These are phyloP conservation scores for Candida labiduridarum DNA, from an alignment of 1,139 yeast species.

Conservation along the genomic window DNA sequence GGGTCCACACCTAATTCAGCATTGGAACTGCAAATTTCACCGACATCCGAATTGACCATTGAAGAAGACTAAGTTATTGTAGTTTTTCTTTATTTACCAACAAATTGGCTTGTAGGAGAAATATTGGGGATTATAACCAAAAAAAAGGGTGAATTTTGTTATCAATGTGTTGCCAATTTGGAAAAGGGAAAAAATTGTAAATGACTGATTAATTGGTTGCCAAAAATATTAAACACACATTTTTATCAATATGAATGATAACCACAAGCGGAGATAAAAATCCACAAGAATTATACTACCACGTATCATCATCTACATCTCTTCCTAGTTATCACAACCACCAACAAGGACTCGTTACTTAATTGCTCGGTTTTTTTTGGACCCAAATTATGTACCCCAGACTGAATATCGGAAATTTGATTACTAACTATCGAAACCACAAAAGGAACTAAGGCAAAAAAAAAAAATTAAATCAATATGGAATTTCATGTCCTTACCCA, in stretches of 20 bases:
- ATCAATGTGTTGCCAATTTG: conserved; percentile 2
- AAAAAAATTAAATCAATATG: too few species aligned
- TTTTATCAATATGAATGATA: not conserved
- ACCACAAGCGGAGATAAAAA: too few species aligned
- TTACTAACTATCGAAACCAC: too few species aligned
- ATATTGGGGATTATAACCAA: not conserved
- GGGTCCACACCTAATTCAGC: not conserved
- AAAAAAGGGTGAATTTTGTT: not conserved
- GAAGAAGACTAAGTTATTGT: not conserved
- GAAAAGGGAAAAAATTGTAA: not conserved
- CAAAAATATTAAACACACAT: conserved; percentile 2
- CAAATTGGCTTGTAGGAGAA: not conserved
- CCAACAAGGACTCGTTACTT: too few species aligned
- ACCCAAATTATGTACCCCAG: not conserved
- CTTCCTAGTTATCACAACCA: too few species aligned
- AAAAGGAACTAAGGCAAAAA: too few species aligned
- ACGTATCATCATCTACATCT: too few species aligned
- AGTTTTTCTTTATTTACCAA: too few species aligned
- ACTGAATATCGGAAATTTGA: not conserved
- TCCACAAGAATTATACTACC: too few species aligned
- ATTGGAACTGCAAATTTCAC: not conserved
- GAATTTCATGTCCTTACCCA: not conserved
- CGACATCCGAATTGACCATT: not conserved
- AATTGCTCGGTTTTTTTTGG: not conserved
- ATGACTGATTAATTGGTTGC: not conserved